Evolutionary conservation across 305 asterid genomes (phyloP), one percentile per base, ranked within the genome.

Genomic region (Ilex paraguariensis): DNA sequence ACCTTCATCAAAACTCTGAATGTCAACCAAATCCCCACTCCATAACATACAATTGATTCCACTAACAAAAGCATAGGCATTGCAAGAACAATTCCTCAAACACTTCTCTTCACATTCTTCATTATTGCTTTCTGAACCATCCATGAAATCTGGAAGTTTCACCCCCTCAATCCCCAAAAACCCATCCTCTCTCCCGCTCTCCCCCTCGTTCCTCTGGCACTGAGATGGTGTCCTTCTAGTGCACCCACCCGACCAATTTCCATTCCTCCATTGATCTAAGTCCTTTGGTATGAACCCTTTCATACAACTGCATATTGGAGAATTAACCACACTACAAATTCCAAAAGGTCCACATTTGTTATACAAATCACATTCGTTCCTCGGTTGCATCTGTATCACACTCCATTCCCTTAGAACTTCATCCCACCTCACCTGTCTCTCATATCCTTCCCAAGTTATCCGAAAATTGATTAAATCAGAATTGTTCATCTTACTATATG

Each of bases 31-130:
- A 9, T 83, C 81, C 3, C 66, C 13, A 16, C 57, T 50, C 98
- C 98, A 91, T 3, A 81, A 70, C 95, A 91, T 80, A 72, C 97
- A 91, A 58, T 73, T 78, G 49, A 85, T 76, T 28, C 82, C 82
- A 17, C 42, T 73, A 48, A 82, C 87, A 68, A 31, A 74, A 42
- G 95, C 83, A 63, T 72, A 91, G 0, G 87, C 97, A 11, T 66
- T 69, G 73, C 98, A 91, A 1, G 93, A 85, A 70, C 98, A 91
- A 72, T 84, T 84, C 52, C 17, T 51, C 73, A 78, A 40, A 64
- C 98, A 91, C 68, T 49, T n/a, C 2, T 50, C 64, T 64, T 45
- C 33, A 63, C 97, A 90, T 11, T 56, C 82, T 0, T 45, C 2
- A 15, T 1, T 31, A 50, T 10, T 56, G 28, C 28, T 2, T 40